These are phyloP conservation scores for Crassisporium funariophilum DNA, from an alignment of 768 basidiomycete species.

Conservation along the genomic window DNA sequence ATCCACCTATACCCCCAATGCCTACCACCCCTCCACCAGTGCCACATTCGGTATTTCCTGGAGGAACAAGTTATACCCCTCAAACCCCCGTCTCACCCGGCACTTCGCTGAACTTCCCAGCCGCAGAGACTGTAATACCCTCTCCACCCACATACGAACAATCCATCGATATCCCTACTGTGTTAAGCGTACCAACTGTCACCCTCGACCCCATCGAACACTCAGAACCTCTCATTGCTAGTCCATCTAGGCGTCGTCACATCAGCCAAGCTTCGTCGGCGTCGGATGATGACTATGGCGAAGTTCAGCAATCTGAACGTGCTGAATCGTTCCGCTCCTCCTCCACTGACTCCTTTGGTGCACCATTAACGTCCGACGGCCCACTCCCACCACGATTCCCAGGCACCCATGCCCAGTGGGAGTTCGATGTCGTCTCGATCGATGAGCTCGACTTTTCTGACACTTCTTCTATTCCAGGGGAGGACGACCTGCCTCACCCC, in stretches of 20 bases:
- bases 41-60: too few species aligned
- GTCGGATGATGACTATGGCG: slow-evolving; percentile 7
- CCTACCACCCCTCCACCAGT: slow-evolving; percentile 12
- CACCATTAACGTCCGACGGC: slow-evolving; percentile 35
- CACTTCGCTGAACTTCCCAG: slow-evolving; percentile 5
- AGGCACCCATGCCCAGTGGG: slow-evolving; percentile 49
- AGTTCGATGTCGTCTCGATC: slow-evolving; percentile 73
- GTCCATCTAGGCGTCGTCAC: background rate
- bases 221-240: background rate
- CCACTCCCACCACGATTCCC: slow-evolving; percentile 39
- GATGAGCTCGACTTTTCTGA: slow-evolving; percentile 84
- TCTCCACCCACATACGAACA: background rate
- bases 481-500: slow-evolving; percentile 40
- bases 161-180: background rate
- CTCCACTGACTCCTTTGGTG: slow-evolving; percentile 56
- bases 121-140: background rate
- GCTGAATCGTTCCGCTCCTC: slow-evolving; percentile 44
- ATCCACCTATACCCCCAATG: slow-evolving; percentile 11
- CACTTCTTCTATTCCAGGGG: slow-evolving; percentile 59
- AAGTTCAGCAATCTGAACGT: slow-evolving; percentile 21
- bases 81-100: slow-evolving; percentile 9
- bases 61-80: slow-evolving; percentile 7
- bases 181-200: background rate
- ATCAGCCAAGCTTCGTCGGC: slow-evolving; percentile 6
- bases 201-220: background rate